Conservation (phyloP, 2,329 filamentous ascomycete species). For the Monosporascus sp. region DNA sequence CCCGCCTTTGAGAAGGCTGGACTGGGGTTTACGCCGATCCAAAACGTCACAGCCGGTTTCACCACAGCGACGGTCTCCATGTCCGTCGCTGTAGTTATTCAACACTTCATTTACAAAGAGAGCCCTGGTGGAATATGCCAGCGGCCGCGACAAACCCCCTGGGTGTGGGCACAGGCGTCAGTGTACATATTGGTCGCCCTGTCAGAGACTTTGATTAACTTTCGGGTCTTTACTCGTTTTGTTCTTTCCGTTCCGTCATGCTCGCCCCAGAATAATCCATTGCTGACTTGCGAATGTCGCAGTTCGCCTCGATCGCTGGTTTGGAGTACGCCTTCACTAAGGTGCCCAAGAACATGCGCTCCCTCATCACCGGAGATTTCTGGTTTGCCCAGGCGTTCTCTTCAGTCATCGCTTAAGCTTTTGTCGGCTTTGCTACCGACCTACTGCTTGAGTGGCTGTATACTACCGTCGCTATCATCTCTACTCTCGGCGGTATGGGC, state of each 20-base stretch:
- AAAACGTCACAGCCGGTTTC: slow-evolving; percentile 69
- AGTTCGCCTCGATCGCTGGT: slow-evolving; percentile 44
- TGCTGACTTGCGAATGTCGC: too few relatives aligned
- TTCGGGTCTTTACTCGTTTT: too few relatives aligned
- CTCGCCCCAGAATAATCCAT: too few relatives aligned
- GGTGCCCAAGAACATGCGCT: slow-evolving; percentile 71
- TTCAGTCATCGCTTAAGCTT: slow-evolving; percentile 60
- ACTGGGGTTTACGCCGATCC: slow-evolving; percentile 68
- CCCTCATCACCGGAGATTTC: slow-evolving; percentile 61
- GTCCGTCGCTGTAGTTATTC: slow-evolving; percentile 51
- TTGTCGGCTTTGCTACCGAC: not conserved
- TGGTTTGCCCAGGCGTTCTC: slow-evolving; percentile 29
- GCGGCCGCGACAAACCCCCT: slow-evolving; percentile 29
- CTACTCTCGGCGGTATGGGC: slow-evolving; percentile 53
- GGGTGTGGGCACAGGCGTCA: slow-evolving; percentile 53
- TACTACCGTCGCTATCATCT: slow-evolving; percentile 54
- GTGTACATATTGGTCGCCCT: slow-evolving; percentile 45
- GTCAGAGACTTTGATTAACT: slow-evolving; percentile 34
- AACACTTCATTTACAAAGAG: slow-evolving; percentile 58
- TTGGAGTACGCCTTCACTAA: slow-evolving; percentile 75
- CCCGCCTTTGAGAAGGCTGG: slow-evolving; percentile 58
- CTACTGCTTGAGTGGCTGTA: slow-evolving; percentile 46
- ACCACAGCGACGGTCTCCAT: slow-evolving; percentile 59
- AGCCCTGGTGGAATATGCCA: slow-evolving; percentile 56
- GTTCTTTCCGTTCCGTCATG: too few relatives aligned